A percentile compares a stretch with the other conserved stretches of the same genome.
phyloP scores from a whole-genome alignment of 805 yeast species.

The Blastobotrys parvus region DNA sequence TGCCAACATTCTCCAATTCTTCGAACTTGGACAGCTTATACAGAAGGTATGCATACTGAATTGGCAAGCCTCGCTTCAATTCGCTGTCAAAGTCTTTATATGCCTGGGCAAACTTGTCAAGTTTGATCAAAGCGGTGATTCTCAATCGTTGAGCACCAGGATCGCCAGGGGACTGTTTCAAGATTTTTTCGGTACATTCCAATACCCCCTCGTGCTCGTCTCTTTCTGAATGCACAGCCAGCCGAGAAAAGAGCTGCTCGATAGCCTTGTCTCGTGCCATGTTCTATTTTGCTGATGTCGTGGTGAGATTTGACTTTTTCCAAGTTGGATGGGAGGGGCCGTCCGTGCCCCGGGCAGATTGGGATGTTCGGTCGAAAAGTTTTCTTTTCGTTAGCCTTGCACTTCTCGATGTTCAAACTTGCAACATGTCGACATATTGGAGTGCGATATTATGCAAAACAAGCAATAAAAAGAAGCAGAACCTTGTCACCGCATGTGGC shows the following conservation, averaged over 20 bases:
- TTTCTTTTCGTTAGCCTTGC: no score
- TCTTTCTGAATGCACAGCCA: conserved; percentile 30
- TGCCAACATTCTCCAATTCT: conserved; percentile 12
- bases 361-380: no score
- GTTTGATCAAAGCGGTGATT: conserved; percentile 50
- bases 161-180: conserved; percentile 22
- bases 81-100: conserved; percentile 28
- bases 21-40: conserved; percentile 46
- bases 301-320: neutral
- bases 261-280: conserved; percentile 7
- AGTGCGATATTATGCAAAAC: neutral
- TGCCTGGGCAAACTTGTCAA: conserved; percentile 49
- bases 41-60: conserved; percentile 51
- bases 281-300: neutral
- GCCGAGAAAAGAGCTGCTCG: conserved; percentile 27
- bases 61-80: conserved; percentile 9
- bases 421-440: neutral
- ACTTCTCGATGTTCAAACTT: no score
- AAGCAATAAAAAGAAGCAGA: neutral
- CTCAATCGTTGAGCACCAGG: conserved; percentile 32
- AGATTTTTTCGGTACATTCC: conserved; percentile 13
- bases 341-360: no score
- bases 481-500: neutral
- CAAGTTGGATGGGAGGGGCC: no score
- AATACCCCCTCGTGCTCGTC: conserved; percentile 18